phyloP scores from a whole-genome alignment of 495 filamentous ascomycete species.

The Xylaria grammica region DNA sequence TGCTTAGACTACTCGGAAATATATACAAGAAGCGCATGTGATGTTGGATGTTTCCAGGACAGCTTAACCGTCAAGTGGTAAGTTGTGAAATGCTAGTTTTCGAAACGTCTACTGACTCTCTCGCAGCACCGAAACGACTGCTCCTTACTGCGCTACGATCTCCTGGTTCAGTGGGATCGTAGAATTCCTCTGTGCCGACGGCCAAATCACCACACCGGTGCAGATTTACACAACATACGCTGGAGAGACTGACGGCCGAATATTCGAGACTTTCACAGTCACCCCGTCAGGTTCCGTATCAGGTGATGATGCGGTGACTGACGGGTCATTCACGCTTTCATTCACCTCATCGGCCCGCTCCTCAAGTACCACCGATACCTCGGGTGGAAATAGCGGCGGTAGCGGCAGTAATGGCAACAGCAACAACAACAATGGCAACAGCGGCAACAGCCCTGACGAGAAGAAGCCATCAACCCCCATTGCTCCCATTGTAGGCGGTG shows the following conservation, averaged over 20 bases:
- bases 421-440: conserved; percentile 6
- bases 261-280: conserved; percentile 23
- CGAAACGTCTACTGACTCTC: conserved; percentile 1
- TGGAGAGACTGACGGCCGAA: conserved; percentile 39
- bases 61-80: conserved; percentile 48
- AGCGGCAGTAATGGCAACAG: conserved; percentile 4
- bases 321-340: not conserved
- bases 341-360: not conserved
- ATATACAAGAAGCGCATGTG: conserved; percentile 35
- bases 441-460: not conserved
- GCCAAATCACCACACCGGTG: conserved; percentile 33
- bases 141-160: conserved; percentile 46
- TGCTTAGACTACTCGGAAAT: conserved; percentile 39
- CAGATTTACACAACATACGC: conserved; percentile 42
- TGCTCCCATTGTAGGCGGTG: conserved; percentile 55
- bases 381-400: not conserved
- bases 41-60: conserved; percentile 42
- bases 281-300: conserved; percentile 14
- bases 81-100: conserved; percentile 5
- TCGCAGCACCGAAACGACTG: conserved; percentile 32
- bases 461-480: conserved; percentile 37
- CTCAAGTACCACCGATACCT: not conserved
- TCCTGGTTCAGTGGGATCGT: conserved; percentile 38
- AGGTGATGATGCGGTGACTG: not conserved
- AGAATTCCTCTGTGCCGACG: conserved; percentile 47